Conservation (phyloP, 495 filamentous ascomycete species). For the Aspergillus egyptiacus region DNA sequence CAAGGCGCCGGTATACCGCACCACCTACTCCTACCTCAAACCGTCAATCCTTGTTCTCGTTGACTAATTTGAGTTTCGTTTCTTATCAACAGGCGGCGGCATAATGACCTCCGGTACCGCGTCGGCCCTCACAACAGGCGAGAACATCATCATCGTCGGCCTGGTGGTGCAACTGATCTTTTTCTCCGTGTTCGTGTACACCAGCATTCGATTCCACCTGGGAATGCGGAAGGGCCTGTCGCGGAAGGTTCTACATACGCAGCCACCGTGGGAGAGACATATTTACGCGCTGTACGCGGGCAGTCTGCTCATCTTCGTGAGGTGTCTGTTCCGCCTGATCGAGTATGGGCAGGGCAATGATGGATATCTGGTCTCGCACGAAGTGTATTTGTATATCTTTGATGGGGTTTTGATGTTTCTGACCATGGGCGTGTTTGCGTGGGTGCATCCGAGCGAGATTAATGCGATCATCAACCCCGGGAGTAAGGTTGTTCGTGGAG, state of each 20-base stretch:
- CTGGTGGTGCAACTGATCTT: slow-evolving; percentile 36
- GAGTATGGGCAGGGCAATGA: slow-evolving; percentile 55
- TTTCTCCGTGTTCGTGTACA: slow-evolving; percentile 37
- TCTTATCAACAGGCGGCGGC: slow-evolving; percentile 17
- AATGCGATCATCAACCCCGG: not conserved
- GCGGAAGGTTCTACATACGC: not conserved
- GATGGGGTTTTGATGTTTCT: slow-evolving; percentile 50
- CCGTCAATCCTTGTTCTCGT: too few species aligned
- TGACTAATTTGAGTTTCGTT: not conserved
- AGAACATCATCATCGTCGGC: slow-evolving; percentile 38
- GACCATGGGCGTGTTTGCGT: not conserved
- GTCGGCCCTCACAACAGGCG: slow-evolving; percentile 17
- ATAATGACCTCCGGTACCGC: slow-evolving; percentile 20
- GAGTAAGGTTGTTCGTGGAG: not conserved
- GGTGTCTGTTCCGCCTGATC: slow-evolving; percentile 55
- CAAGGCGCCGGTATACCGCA: slow-evolving; percentile 14
- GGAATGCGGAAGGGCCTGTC: not conserved
- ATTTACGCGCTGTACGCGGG: not conserved
- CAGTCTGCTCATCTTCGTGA: slow-evolving; percentile 51
- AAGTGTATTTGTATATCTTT: slow-evolving; percentile 58
- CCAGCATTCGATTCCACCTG: not conserved
- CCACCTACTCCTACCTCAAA: too few species aligned
- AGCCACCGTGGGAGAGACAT: not conserved
- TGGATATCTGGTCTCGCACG: slow-evolving; percentile 46
- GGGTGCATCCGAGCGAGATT: not conserved